Evolutionary conservation across 2,329 filamentous ascomycete species (phyloP), one percentile per base, ranked within the genome.

Genomic region (Claviceps pazoutovae): DNA sequence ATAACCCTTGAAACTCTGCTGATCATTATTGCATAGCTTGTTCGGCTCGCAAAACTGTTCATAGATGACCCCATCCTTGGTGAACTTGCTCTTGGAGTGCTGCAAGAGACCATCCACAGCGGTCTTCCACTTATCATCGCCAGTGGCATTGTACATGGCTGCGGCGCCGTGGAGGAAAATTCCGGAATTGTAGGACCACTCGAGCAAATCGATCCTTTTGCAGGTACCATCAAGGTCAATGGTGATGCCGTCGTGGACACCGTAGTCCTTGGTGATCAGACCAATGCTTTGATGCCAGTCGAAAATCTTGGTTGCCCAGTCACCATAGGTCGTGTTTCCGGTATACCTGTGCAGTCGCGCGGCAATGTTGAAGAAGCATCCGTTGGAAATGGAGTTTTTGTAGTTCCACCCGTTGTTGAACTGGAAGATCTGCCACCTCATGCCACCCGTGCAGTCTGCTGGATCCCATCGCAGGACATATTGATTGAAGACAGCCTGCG

Each of bases 391-490:
- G 21, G 76, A 74, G 67, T 84, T 84, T 61, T 84, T 83, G 70
- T 83, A 83, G 65, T 78, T 72, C 67, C 71, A 83, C 48, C 87
- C 87, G 52, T 74, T 78, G 68, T 89, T 89, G 69, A 83, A 86
- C 13, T 79, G 74, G 69, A 84, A 90, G 55, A 94, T 85, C 69
- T 95, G 88, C 89, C 89, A 95, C 56, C 84, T 80, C 57, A 95
- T 67, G 9, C 88, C 88, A 48, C 88, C 88, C 46, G 69, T 72
- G 65, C 88, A 95, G 51, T 63, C 56, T 0, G 68, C 60, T 2
- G 67, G 69, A 58, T 93, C 82, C 84, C 86, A 91, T 21, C 87
- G 78, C 19, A 68, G 67, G 2, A 79, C 80, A 61, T 88, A 88
- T 49, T 84, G 82, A 69, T 91, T 88, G 66, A 91, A 94, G 2